Evolutionary conservation across 495 filamentous ascomycete species (phyloP).

Genomic region (Penicillium ucsense): DNA sequence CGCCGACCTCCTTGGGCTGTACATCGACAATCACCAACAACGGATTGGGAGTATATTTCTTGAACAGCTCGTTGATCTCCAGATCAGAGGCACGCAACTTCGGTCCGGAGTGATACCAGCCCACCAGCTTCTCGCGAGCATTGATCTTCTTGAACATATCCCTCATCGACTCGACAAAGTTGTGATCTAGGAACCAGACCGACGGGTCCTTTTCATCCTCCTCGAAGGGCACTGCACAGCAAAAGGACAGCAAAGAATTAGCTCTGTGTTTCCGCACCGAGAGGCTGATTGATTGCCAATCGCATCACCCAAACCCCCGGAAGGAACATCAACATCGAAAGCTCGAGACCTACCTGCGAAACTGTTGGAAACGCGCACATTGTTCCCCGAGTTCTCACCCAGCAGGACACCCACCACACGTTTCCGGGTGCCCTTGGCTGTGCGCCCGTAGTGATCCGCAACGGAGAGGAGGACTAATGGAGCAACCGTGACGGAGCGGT

Average conservation of each 20-base stretch:
- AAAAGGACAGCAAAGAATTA: too few species aligned
- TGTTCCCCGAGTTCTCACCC: constrained; percentile 90
- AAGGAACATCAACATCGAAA: constrained; percentile 1
- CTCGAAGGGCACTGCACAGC: constrained; percentile 76
- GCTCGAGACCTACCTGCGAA: constrained; percentile 67
- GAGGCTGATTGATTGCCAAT: too few species aligned
- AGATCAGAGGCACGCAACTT: constrained; percentile 95
- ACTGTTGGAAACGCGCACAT: constrained; percentile 95
- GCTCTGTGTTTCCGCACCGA: too few species aligned
- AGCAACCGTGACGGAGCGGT: constrained; percentile 89
- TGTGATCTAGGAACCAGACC: constrained; percentile 98
- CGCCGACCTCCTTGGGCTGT: constrained; percentile 94
- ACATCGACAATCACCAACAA: constrained; percentile 97
- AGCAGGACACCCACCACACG: constrained; percentile 92
- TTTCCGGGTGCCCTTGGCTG: constrained; percentile 80
- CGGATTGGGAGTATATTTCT: constrained; percentile 95
- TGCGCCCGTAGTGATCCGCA: constrained; percentile 96
- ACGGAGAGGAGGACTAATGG: constrained; percentile 95
- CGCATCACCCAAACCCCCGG: too few species aligned
- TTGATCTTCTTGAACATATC: constrained; percentile 99
- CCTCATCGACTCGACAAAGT: constrained; percentile 98
- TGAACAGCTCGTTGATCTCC: constrained; percentile 99
- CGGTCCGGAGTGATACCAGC: constrained; percentile 98
- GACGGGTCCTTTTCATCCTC: constrained; percentile 98
- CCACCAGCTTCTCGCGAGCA: constrained; percentile 95